Conservation (phyloP, 176 grass and related monocot species). For the Avena sativa region DNA sequence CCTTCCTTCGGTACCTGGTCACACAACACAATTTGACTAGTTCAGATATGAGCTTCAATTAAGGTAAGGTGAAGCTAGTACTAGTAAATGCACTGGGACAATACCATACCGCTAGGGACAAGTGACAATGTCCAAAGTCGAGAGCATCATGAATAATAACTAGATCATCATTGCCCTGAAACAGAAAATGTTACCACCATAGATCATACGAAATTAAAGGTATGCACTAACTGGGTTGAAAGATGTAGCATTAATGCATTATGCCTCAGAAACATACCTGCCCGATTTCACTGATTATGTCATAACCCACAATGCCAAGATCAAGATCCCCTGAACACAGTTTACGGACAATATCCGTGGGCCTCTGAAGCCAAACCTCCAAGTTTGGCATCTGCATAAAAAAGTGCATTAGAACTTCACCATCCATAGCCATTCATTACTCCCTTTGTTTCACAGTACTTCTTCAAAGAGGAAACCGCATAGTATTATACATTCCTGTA, state of each 20-base stretch:
- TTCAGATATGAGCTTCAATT: conserved; percentile 38
- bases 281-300: conserved; percentile 80
- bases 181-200: conserved; percentile 27
- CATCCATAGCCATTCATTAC: background rate
- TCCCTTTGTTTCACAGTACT: background rate
- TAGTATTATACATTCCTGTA: background rate
- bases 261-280: conserved; percentile 53
- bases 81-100: conserved; percentile 29
- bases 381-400: conserved; percentile 75
- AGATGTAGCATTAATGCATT: background rate
- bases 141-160: conserved; percentile 94
- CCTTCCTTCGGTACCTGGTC: conserved; percentile 90
- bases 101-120: conserved; percentile 83
- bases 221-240: conserved; percentile 14
- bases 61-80: conserved; percentile 28
- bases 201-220: background rate
- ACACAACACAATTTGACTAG: conserved; percentile 29
- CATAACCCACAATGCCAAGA: conserved; percentile 90
- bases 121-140: conserved; percentile 74
- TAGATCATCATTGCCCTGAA: conserved; percentile 82
- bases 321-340: conserved; percentile 85
- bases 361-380: conserved; percentile 98
- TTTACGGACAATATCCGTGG: conserved; percentile 92
- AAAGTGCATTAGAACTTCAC: background rate
- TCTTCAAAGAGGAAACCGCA: background rate